Evolutionary conservation across 345 rosid species (phyloP).

Genomic region (Balakata baccata): DNA sequence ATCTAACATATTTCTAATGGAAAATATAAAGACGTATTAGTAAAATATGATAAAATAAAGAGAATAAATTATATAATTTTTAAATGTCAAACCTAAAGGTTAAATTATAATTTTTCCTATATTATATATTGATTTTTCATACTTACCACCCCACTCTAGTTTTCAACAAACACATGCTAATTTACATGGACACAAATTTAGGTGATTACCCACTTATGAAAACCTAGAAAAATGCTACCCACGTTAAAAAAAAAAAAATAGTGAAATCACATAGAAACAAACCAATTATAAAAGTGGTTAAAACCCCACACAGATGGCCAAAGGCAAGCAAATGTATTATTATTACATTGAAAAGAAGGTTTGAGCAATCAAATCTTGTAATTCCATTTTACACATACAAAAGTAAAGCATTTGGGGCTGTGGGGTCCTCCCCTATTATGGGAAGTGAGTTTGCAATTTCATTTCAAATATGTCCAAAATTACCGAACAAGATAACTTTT

Average conservation of each 20-base stretch:
- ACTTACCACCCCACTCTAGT: too few species aligned
- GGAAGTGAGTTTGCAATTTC: conserved; percentile 2
- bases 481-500: not conserved
- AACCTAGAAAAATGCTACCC: not conserved
- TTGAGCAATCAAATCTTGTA: not conserved
- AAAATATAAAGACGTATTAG: too few species aligned
- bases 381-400: not conserved
- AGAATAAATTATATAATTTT: too few species aligned
- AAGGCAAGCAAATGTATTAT: too few species aligned
- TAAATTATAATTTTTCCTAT: too few species aligned
- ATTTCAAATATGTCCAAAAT: not conserved
- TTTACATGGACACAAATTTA: not conserved
- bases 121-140: too few species aligned
- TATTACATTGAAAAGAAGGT: too few species aligned
- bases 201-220: not conserved
- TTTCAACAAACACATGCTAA: not conserved
- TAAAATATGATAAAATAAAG: too few species aligned
- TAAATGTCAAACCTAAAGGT: too few species aligned
- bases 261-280: not conserved
- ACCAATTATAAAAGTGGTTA: too few species aligned
- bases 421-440: conserved; percentile 17
- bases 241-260: conserved; percentile 13
- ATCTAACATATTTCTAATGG: too few species aligned
- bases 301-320: not conserved
- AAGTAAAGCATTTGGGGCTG: not conserved